A percentile compares a stretch with the other conserved stretches of the same genome.
phyloP scores from a whole-genome alignment of 1,284 basidiomycete species.

The Vanrija sp. region DNA sequence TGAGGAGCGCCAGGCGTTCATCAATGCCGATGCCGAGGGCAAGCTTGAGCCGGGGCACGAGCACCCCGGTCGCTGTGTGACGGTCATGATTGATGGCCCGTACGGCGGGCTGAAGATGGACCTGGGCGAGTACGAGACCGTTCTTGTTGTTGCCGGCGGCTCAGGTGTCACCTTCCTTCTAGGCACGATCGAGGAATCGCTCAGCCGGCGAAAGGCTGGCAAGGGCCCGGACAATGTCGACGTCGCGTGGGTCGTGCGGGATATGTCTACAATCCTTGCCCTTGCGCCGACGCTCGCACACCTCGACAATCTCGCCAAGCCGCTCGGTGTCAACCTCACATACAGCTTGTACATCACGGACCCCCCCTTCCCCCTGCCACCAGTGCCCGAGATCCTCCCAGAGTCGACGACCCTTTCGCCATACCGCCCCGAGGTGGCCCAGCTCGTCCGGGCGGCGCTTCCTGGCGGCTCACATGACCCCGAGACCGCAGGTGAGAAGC shows the following conservation, averaged over 20 bases:
- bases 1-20: constrained; percentile 29
- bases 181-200: constrained; percentile 40
- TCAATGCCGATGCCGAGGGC: constrained; percentile 10
- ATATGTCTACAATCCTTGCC: constrained; percentile 36
- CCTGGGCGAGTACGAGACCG: constrained; percentile 30
- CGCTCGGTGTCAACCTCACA: constrained; percentile 18
- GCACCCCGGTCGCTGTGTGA: constrained; percentile 33
- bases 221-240: constrained; percentile 25
- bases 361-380: constrained; percentile 30
- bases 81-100: constrained; percentile 43
- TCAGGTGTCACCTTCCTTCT: constrained; percentile 45
- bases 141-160: constrained; percentile 43
- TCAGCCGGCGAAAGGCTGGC: constrained; percentile 22
- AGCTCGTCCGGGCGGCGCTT: constrained; percentile 34
- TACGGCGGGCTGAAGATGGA: constrained; percentile 44
- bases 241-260: constrained; percentile 41
- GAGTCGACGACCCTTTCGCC: constrained; percentile 28
- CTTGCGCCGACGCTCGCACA: constrained; percentile 33
- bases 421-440: constrained; percentile 35
- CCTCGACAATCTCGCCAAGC: constrained; percentile 20
- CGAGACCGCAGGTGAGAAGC: no score
- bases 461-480: constrained; percentile 6
- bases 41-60: constrained; percentile 6
- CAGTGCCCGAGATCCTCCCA: constrained; percentile 18
- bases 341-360: constrained; percentile 39